Evolutionary conservation across 1,284 basidiomycete species (phyloP).

Genomic region (Heterobasidion parviporum): DNA sequence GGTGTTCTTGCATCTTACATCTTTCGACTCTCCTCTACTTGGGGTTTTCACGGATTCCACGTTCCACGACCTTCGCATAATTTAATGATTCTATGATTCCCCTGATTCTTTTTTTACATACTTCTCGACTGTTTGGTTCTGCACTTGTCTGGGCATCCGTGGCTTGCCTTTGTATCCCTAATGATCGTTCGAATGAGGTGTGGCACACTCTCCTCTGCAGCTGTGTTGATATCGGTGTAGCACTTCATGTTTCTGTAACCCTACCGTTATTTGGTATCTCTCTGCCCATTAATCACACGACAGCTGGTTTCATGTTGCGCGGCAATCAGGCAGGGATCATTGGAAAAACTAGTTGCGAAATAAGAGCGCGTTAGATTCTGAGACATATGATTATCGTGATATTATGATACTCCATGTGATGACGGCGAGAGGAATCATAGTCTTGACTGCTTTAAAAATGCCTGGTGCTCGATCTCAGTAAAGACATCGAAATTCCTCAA

Average conservation of each 20-base stretch:
- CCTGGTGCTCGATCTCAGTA: conserved; percentile 29
- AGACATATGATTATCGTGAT: too few relatives aligned
- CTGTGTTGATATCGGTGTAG: not conserved
- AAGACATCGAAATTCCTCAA: conserved; percentile 50
- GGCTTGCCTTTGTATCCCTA: not conserved
- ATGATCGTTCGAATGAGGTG: not conserved
- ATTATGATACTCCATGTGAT: not conserved
- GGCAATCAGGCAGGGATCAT: too few relatives aligned
- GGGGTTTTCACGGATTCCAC: too few relatives aligned
- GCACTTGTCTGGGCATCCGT: not conserved
- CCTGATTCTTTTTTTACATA: too few relatives aligned
- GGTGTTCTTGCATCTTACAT: not conserved
- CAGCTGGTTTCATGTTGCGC: too few relatives aligned
- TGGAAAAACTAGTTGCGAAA: too few relatives aligned
- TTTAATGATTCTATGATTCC: too few relatives aligned
- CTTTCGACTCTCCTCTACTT: too few relatives aligned
- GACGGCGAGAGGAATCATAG: not conserved
- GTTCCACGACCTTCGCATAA: too few relatives aligned
- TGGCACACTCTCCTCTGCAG: not conserved
- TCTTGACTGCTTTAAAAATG: not conserved
- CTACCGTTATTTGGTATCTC: not conserved
- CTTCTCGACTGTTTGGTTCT: not conserved
- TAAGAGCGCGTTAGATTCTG: too few relatives aligned
- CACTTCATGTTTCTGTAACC: not conserved
- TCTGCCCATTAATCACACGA: too few relatives aligned